Base-by-base conservation (phyloP, 106 monocot genomes). In the Platanthera zijinensis region DNA sequence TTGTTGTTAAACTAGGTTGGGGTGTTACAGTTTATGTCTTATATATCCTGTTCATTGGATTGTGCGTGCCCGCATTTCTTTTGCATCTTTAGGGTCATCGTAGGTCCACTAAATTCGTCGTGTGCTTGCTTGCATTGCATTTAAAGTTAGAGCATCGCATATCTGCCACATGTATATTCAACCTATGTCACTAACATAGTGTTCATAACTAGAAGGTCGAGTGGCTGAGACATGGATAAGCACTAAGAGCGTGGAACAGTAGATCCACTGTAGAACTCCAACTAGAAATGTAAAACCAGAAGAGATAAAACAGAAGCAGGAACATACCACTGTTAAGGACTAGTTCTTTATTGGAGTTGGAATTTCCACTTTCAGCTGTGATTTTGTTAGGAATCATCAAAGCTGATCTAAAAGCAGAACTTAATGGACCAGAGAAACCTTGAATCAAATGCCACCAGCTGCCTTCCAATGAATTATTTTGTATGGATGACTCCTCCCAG, bases 401-500 rank as follows among this genome's bases (percentile, higher is more conserved):
- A 46, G 78, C 28, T 72, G 80, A 86, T 71, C 74, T 77, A 85
- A 94, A 75, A 78, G 66, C 70, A 85, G 72, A 48, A 54, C 72
- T 66, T 73, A 99, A 81, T 71, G 87, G 77, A 67, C 54, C 73
- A 71, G 85, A 81, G 53, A 84, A 77, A 53, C 52, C 53, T 79
- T 88, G 81, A 51, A 99, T 75, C 69, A 99, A 68, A 68, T 49
- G 76, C 59, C 76, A 94, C 89, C 96, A 93, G 46, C 53, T 83
- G 39, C 67, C 82, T 51, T 80, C 25, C 39, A 63, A 71, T 70
- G 71, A 75, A 52, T 80, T 49, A 68, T 77, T 18, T 78, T 70
- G 73, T 1, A 48, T 50, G 67, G 67, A 73, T 8, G 66, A 30
- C 66, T 66, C 84, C 28, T 82, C 84, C 71, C 79, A 45, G 77